Evolutionary conservation across 2,329 filamentous ascomycete species (phyloP).

Genomic region (Alternaria sp.): DNA sequence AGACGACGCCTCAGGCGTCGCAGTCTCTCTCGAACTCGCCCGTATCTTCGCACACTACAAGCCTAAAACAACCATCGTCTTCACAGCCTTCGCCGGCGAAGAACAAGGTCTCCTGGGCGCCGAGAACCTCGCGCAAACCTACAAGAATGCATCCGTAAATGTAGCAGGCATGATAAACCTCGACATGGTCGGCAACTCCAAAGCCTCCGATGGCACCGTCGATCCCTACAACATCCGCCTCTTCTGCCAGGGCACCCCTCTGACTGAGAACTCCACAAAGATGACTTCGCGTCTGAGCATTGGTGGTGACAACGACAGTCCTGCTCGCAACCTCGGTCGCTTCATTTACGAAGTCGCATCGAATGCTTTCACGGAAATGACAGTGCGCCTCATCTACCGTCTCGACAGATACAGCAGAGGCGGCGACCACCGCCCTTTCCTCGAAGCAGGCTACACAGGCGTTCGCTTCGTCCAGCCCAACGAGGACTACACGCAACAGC

Average conservation of each 20-base stretch:
- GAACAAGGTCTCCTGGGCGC: slow-evolving; percentile 61
- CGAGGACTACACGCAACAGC: slow-evolving; percentile 63
- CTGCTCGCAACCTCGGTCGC: slow-evolving; percentile 59
- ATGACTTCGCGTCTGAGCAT: slow-evolving; percentile 46
- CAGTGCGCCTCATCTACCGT: slow-evolving; percentile 60
- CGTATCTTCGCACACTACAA: slow-evolving; percentile 55
- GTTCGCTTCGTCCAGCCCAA: slow-evolving; percentile 62
- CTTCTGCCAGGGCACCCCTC: slow-evolving; percentile 57
- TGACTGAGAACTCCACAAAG: slow-evolving; percentile 49
- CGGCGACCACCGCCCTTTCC: slow-evolving; percentile 61
- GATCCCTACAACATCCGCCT: slow-evolving; percentile 59
- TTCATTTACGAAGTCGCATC: slow-evolving; percentile 60
- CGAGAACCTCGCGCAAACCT: slow-evolving; percentile 56
- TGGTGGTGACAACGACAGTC: slow-evolving; percentile 58
- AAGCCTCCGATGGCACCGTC: slow-evolving; percentile 49
- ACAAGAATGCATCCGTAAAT: slow-evolving; percentile 56
- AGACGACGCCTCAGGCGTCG: slow-evolving; percentile 52
- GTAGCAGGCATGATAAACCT: slow-evolving; percentile 62
- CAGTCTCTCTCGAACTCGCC: slow-evolving; percentile 59
- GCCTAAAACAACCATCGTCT: slow-evolving; percentile 59
- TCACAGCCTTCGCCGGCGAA: slow-evolving; percentile 62
- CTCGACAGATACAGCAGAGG: slow-evolving; percentile 62
- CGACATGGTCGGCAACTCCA: slow-evolving; percentile 60
- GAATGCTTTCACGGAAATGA: slow-evolving; percentile 58
- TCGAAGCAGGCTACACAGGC: slow-evolving; percentile 59